A percentile compares a stretch with the other conserved stretches of the same genome.
Conservation (phyloP, 768 basidiomycete species). For the Astraeus odoratus region DNA sequence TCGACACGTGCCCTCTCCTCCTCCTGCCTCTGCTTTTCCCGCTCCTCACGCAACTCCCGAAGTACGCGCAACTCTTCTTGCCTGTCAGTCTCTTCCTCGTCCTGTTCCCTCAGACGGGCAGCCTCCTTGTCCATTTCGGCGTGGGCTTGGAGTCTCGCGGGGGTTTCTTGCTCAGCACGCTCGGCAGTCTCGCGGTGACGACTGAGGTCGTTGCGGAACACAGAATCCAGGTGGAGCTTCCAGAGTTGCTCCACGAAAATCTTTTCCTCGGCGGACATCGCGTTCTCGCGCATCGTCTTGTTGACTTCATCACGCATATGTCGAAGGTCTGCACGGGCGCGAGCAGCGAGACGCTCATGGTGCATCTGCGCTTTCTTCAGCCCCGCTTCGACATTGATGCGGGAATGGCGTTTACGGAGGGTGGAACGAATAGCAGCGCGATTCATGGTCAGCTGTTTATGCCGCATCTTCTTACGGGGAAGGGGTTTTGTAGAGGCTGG, state of each 20-base stretch:
- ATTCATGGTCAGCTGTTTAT: constrained; percentile 14
- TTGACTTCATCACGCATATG: constrained; percentile 11
- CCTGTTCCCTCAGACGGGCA: constrained; percentile 10
- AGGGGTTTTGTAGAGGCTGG: neutral
- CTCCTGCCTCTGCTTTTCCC: constrained; percentile 6
- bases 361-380: constrained; percentile 1
- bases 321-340: constrained; percentile 1
- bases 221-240: constrained; percentile 11
- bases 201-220: constrained; percentile 10
- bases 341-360: constrained; percentile 2
- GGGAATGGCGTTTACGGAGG: constrained; percentile 2
- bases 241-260: constrained; percentile 21
- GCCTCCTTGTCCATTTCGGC: constrained; percentile 15
- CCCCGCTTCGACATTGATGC: neutral
- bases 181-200: constrained; percentile 14
- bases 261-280: constrained; percentile 15
- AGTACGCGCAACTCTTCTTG: constrained; percentile 14
- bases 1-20: constrained; percentile 12
- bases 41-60: constrained; percentile 12
- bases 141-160: constrained; percentile 12
- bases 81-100: constrained; percentile 10
- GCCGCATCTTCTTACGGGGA: constrained; percentile 11
- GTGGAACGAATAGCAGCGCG: constrained; percentile 1
- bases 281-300: constrained; percentile 10
- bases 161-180: constrained; percentile 15